Evolutionary conservation across 164 flowering plant genomes (phyloP).

Genomic region (Vitis amurensis): DNA sequence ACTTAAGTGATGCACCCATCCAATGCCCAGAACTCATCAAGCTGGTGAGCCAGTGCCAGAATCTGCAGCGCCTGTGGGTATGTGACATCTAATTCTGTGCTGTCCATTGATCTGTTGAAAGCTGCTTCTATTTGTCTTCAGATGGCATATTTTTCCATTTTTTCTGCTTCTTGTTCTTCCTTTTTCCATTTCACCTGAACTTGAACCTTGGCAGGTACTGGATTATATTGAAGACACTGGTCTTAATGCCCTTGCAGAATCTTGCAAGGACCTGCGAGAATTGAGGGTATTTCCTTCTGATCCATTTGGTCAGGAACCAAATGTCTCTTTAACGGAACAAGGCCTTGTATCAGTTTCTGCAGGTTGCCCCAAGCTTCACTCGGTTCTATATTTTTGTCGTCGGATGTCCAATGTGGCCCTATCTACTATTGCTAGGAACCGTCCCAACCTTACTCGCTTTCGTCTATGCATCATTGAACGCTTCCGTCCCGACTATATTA

Average conservation of each 20-base stretch:
- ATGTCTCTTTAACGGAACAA: conserved; percentile 63
- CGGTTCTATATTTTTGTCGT: conserved; percentile 87
- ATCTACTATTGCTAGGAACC: conserved; percentile 58
- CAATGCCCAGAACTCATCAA: conserved; percentile 60
- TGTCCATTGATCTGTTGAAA: too few relatives aligned
- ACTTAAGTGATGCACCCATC: conserved; percentile 72
- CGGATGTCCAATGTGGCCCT: conserved; percentile 86
- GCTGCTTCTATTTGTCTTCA: background rate
- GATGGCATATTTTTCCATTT: background rate
- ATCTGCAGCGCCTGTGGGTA: conserved; percentile 75
- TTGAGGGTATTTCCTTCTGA: conserved; percentile 86
- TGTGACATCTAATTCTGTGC: conserved; percentile 8
- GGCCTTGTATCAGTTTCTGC: conserved; percentile 77
- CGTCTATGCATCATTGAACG: conserved; percentile 92
- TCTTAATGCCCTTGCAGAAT: conserved; percentile 56
- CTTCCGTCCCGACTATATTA: conserved; percentile 67
- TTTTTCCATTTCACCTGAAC: conserved; percentile 11
- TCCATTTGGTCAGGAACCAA: conserved; percentile 54
- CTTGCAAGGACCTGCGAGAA: conserved; percentile 71
- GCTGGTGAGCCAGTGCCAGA: conserved; percentile 63
- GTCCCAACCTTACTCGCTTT: conserved; percentile 72
- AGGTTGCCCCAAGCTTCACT: conserved; percentile 79
- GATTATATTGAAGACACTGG: conserved; percentile 85
- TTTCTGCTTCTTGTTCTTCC: background rate
- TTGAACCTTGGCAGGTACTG: conserved; percentile 51